Conservation (phyloP, 441 rosid genomes). For the Bruguiera hainesii region DNA sequence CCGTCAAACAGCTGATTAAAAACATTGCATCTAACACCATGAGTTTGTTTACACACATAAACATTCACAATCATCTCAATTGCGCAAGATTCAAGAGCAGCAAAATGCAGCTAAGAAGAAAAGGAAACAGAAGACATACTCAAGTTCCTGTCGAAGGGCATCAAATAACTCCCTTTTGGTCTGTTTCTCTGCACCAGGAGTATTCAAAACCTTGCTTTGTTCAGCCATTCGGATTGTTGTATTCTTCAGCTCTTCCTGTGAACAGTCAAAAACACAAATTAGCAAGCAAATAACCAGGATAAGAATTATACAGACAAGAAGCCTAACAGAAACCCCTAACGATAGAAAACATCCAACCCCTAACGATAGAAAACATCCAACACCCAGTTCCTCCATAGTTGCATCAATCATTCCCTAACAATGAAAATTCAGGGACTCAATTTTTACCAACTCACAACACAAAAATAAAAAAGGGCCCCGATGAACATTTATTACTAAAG, state of each 20-base stretch:
- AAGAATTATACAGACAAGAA: not conserved
- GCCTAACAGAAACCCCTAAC: not conserved
- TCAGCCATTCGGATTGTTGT: conserved; percentile 92
- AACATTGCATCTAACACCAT: not conserved
- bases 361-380: not conserved
- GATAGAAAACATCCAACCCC: not conserved
- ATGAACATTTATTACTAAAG: not conserved
- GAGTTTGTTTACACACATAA: no score
- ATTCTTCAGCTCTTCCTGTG: conserved; percentile 85
- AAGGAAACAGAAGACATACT: conserved; percentile 37
- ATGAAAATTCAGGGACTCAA: not conserved
- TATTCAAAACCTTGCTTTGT: conserved; percentile 87
- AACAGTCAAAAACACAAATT: conserved; percentile 12
- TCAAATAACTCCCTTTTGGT: conserved; percentile 95
- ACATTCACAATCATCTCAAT: no score
- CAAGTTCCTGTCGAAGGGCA: conserved; percentile 92
- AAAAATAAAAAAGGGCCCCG: not conserved
- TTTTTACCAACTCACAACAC: not conserved
- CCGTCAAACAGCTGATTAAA: not conserved
- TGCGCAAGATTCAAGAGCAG: not conserved
- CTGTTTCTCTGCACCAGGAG: conserved; percentile 98
- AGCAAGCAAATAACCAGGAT: not conserved
- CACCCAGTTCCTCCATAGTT: not conserved
- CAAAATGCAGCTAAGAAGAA: not conserved
- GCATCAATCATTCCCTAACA: not conserved